Evolutionary conservation across 2,329 filamentous ascomycete genomes (phyloP), one percentile per base, ranked within the genome.

Genomic region (Sclerotinia borealis): DNA sequence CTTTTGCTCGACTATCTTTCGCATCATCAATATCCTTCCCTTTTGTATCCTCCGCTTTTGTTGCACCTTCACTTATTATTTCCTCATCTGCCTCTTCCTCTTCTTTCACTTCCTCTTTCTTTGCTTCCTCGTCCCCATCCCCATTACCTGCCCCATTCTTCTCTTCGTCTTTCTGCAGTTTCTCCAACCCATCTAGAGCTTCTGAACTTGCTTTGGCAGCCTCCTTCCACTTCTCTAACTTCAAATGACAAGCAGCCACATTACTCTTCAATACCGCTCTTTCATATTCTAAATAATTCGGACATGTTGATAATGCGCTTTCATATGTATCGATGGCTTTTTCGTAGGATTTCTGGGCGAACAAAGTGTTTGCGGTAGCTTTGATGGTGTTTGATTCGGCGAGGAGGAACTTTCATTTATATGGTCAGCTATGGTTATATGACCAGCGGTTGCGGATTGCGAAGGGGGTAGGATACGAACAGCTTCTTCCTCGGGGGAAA

Each of bases 221-320:
- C 36, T 91, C 86, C 69, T 93, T 92, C 91, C 92, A 97, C 66
- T 93, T 88, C 65, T 87, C 81, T 3, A 96, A 80, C 74, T 96
- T 96, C 61, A 98, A 76, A 71, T 96, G 86, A 73, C 92, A 96
- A 11, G 93, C 93, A 1, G 93, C 85, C 68, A 97, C 88, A 78
- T 98, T 98, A 74, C 90, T 92, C 64, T 88, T 86, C 7, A 98
- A 81, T 11, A 98, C 91, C 31, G 93, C 92, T 66, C 93, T 81
- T 70, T 96, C 92, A 77, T 91, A 96, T 74, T 93, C 87, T 31
- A 96, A 84, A 74, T 96, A 96, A 68, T 85, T 87, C 2, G 93
- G 93, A 71, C 91, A 93, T 9, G 87, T 83, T 15, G 85, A 81
- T 3, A 96, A 80, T 27, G 95, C 93, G 68, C 89, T 85, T 71